Base-by-base conservation (phyloP, 75 land plant genomes). In the Picea glauca region DNA sequence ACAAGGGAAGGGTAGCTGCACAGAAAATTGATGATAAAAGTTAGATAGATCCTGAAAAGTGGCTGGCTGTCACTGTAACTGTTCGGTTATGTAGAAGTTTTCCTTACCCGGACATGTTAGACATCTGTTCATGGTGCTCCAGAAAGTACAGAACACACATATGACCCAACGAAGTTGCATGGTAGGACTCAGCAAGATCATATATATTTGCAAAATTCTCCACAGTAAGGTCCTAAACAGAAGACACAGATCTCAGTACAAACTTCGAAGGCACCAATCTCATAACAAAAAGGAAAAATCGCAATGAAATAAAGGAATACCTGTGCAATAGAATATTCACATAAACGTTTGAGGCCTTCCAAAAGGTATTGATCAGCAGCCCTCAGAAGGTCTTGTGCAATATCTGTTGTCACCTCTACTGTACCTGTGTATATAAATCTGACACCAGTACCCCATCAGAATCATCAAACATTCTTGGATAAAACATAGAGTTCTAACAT, bases 291-390 rank as follows among this genome's bases (percentile, higher is more conserved):
- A 33, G 38, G 33, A n/a, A 61, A 38, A 43, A 61, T 21, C 9
- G 11, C 17, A 56, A 13, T 13, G 17, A 33, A 40, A 40, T 59
- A 46, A 31, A 79, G 11, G 50, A 72, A 17, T 54, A 97, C 99
- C 95, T 94, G 89, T 57, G 98, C 98, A 74, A 97, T 97, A 56
- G 90, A 78, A 84, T 85, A 88, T 79, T 97, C 98, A 62, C 99
- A 97, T 20, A 87, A 79, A 15, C 91, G 90, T 79, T 95, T 97
- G 65, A 97, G 91, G 23, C 95, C 95, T 54, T 97, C 98, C 23
- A 97, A 77, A 64, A 97, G 89, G 82, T 97, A 97, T 79, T 97
- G 99, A 85, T 95, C 96, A 21, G 98, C 94, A 79, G 96, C 99
- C 78, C 87, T 79, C 15, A 97, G 88, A 58, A 97, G 91, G 79